Evolutionary conservation across 768 basidiomycete species (phyloP).

Genomic region (Macrolepiota albuminosa): DNA sequence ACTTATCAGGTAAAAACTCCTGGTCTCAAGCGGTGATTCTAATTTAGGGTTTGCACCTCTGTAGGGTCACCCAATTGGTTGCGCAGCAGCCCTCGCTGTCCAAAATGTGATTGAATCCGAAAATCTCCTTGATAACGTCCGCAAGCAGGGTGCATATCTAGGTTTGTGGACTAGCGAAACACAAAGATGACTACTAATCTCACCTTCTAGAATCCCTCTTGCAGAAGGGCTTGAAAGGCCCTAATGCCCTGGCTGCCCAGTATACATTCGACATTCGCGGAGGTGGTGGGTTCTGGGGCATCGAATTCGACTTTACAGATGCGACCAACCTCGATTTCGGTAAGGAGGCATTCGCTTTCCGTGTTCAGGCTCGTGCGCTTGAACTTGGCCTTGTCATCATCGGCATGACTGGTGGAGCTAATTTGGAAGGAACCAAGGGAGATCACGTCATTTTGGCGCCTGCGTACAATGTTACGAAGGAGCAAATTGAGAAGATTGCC

Average conservation of each 20-base stretch:
- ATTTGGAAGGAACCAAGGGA: slow-evolving; percentile 66
- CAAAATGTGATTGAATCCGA: slow-evolving; percentile 68
- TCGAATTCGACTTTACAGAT: slow-evolving; percentile 74
- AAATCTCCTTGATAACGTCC: slow-evolving; percentile 63
- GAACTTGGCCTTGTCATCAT: slow-evolving; percentile 66
- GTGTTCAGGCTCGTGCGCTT: slow-evolving; percentile 66
- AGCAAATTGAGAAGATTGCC: slow-evolving; percentile 67
- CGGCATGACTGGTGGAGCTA: slow-evolving; percentile 68
- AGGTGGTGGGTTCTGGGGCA: slow-evolving; percentile 76
- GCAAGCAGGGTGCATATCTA: slow-evolving; percentile 56
- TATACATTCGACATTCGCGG: slow-evolving; percentile 81
- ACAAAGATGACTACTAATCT: not conserved
- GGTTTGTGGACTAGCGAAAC: slow-evolving; percentile 19
- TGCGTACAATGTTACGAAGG: slow-evolving; percentile 70
- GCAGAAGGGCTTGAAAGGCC: slow-evolving; percentile 45
- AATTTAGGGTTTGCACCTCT: not conserved
- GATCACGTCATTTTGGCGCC: slow-evolving; percentile 72
- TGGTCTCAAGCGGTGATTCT: not conserved
- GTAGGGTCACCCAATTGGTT: slow-evolving; percentile 70
- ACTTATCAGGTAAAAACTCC: slow-evolving; percentile 61
- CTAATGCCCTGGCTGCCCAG: slow-evolving; percentile 55
- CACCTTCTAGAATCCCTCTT: slow-evolving; percentile 41
- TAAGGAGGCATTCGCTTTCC: slow-evolving; percentile 55
- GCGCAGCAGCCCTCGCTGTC: slow-evolving; percentile 78
- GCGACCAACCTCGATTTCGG: slow-evolving; percentile 44